Evolutionary conservation across 1,284 basidiomycete species (phyloP).

Genomic region (Binderoboletus segoi): DNA sequence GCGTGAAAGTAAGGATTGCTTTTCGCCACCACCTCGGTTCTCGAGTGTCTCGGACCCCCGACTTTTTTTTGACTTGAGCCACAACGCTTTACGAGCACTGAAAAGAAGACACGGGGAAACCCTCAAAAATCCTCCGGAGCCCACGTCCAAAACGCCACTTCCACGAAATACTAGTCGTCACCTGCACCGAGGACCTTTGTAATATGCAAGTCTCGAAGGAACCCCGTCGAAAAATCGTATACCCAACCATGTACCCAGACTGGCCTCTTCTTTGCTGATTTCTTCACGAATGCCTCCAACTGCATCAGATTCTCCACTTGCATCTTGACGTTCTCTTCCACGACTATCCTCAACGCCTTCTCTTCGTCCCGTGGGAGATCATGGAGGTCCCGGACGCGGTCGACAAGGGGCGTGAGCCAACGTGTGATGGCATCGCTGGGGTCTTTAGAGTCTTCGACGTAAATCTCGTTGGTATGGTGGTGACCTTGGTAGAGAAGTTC

Average conservation of each 20-base stretch:
- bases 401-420: constrained; percentile 75
- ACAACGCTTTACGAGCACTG: too few species aligned
- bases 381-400: constrained; percentile 35
- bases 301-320: constrained; percentile 71
- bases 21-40: too few species aligned
- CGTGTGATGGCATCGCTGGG: constrained; percentile 47
- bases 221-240: constrained; percentile 74
- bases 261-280: constrained; percentile 45
- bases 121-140: too few species aligned
- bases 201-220: constrained; percentile 67
- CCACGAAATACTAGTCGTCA: neutral
- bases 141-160: too few species aligned
- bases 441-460: constrained; percentile 15
- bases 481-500: neutral
- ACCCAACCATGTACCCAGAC: constrained; percentile 86
- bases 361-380: constrained; percentile 43
- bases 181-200: constrained; percentile 34
- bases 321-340: constrained; percentile 76
- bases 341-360: constrained; percentile 40
- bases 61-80: too few species aligned
- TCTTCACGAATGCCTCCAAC: constrained; percentile 58
- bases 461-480: neutral
- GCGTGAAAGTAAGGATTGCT: too few species aligned
- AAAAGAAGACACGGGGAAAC: too few species aligned
- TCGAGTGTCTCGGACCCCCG: too few species aligned